These are phyloP conservation scores for Pinus albicaulis DNA, from an alignment of 75 land plant genomes.

Conservation along the genomic window DNA sequence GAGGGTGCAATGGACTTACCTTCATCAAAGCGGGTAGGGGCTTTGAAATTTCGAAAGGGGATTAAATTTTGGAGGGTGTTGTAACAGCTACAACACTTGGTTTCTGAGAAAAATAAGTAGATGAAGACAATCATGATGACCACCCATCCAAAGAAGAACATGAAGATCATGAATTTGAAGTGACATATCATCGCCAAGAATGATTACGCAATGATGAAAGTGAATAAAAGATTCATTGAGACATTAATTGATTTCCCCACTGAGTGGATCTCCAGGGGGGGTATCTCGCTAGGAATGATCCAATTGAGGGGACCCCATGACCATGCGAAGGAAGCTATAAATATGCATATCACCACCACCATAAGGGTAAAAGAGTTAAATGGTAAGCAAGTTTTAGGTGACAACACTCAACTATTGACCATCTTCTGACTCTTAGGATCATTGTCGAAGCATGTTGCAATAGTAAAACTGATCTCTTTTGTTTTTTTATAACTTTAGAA, in stretches of 20 bases:
- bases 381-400: no score
- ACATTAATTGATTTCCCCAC: slow-evolving; percentile 38
- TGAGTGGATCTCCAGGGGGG: slow-evolving; percentile 35
- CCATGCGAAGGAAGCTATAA: slow-evolving; percentile 34
- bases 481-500: no score
- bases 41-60: no score
- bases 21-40: no score
- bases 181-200: slow-evolving; percentile 34
- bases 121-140: slow-evolving; percentile 26
- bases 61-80: no score
- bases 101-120: slow-evolving; percentile 35
- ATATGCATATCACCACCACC: slow-evolving; percentile 21
- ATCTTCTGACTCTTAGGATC: no score
- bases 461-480: no score
- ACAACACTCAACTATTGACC: no score
- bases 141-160: slow-evolving; percentile 36
- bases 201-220: slow-evolving; percentile 33
- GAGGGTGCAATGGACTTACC: no score
- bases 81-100: no score
- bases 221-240: slow-evolving; percentile 19
- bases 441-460: no score
- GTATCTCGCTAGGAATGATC: slow-evolving; percentile 41
- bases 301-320: slow-evolving; percentile 44
- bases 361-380: no score
- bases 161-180: slow-evolving; percentile 27